These are phyloP conservation scores for Pseudogymnoascus sp. DNA, from an alignment of 2,329 filamentous ascomycete species.

Conservation along the genomic window DNA sequence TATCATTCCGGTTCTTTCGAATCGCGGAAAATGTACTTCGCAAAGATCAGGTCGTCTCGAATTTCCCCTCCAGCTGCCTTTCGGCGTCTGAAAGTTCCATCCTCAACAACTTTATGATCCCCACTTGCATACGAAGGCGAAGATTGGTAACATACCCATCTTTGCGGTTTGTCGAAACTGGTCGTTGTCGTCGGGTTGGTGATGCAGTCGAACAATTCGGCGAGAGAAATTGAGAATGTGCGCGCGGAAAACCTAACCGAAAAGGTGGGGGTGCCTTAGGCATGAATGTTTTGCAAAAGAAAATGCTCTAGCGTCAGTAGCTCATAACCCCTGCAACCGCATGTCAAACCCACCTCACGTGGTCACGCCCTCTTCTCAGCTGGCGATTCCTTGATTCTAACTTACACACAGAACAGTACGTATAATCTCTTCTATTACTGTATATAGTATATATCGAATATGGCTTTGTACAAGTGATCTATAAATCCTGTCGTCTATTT, in stretches of 20 bases:
- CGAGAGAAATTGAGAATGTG: constrained; percentile 10
- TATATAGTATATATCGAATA: constrained; percentile 6
- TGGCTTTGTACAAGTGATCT: constrained; percentile 9
- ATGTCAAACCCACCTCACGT: background rate
- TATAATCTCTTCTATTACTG: constrained; percentile 9
- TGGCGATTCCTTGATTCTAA: background rate
- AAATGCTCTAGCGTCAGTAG: background rate
- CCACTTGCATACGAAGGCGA: constrained; percentile 32
- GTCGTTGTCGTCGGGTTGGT: constrained; percentile 18
- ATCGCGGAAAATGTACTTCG: constrained; percentile 26
- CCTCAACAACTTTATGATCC: constrained; percentile 20
- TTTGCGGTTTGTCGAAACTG: constrained; percentile 26
- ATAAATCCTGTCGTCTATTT: constrained; percentile 5
- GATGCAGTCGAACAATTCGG: constrained; percentile 13
- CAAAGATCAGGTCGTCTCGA: constrained; percentile 19
- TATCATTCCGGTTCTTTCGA: constrained; percentile 28
- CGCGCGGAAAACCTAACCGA: constrained; percentile 8
- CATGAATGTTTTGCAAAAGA: background rate
- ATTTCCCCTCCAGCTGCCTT: background rate
- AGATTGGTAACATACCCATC: constrained; percentile 31
- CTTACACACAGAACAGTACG: background rate
- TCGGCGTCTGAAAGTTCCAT: constrained; percentile 2
- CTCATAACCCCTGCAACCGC: background rate
- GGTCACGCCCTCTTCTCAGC: background rate
- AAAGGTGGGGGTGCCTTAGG: background rate